A percentile compares a stretch with the other conserved stretches of the same genome.
Evolutionary conservation across 2,329 filamentous ascomycete genomes (phyloP).

Genomic region (Chaetomium strumarium): DNA sequence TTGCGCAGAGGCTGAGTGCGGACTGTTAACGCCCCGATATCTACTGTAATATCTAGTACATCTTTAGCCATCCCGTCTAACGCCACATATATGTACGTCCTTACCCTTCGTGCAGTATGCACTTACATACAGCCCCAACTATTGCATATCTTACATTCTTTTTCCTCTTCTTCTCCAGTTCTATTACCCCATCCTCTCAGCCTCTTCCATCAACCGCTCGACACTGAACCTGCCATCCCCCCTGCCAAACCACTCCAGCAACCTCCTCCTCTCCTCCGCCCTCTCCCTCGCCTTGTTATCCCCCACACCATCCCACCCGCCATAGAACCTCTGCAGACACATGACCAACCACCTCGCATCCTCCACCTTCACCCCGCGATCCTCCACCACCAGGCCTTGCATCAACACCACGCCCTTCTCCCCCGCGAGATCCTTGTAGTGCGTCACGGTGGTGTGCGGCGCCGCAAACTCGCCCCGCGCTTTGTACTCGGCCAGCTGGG

Average conservation of each 20-base stretch:
- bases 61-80: not conserved
- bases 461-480: conserved; percentile 79
- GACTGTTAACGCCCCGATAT: not conserved
- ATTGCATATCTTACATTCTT: too few relatives aligned
- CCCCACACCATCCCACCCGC: conserved; percentile 48
- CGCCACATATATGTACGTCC: not conserved
- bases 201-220: conserved; percentile 80
- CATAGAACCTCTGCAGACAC: conserved; percentile 93
- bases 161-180: not conserved
- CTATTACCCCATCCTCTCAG: conserved; percentile 66
- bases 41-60: not conserved
- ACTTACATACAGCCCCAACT: not conserved
- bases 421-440: conserved; percentile 71
- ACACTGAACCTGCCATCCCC: conserved; percentile 78
- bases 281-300: conserved; percentile 47
- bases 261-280: conserved; percentile 54
- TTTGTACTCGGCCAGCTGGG: conserved; percentile 90
- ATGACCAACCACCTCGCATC: conserved; percentile 88
- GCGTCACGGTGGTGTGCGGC: conserved; percentile 90
- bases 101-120: not conserved
- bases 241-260: conserved; percentile 75
- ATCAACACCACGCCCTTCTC: conserved; percentile 77
- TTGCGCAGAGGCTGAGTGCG: not conserved
- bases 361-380: conserved; percentile 67
- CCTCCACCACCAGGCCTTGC: conserved; percentile 73